Evolutionary conservation across 202 grass and related monocot genomes (phyloP), one percentile per base, ranked within the genome.

Genomic region (Brachypodium distachyon): DNA sequence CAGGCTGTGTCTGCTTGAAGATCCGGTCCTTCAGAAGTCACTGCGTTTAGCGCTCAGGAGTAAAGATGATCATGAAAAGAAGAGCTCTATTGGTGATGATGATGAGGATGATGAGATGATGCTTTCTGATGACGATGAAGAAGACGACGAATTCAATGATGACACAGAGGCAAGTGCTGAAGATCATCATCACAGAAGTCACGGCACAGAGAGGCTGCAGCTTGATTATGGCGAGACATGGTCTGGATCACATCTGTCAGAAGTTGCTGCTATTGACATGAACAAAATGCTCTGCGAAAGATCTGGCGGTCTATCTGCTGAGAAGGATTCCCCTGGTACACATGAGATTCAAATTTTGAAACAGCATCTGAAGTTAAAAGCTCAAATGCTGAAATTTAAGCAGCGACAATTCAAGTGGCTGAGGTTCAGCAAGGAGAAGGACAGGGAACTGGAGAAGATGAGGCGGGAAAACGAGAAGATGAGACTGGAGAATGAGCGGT

Each of bases 401-500:
- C 76, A 78, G 47, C 83, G 82, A 7, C 81, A 66, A 49, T 86
- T 94, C 34, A 94, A 97, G 76, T 97, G 86, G 91, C 67, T 81
- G 32, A 82, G 47, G 3, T 88, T 86, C 47, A 86, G 91, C 38
- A 83, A 86, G 62, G 85, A 92, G 85, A 94, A 97, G 67, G 94
- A 94, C 73, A 91, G 73, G 33, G 91, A 97, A 36, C 25, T 92
- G 68, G 47, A 90, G 61, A 88, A 81, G 82, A 94, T 88, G 89
- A 91, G 77, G 61, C 67, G 88, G 50, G 91, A 92, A 62, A 94
- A 97, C 12, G 91, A 94, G 78, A 91, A 78, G 62, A 91, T 97
- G 88, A 79, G 47, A 56, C 64, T 97, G 76, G 80, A 94, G 65
- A 94, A 97, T 84, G 88, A 97, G 73, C 80, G 73, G 44, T 34